Evolutionary conservation across 2,329 filamentous ascomycete species (phyloP), one percentile per base, ranked within the genome.

Genomic region (Saccharata proteae): DNA sequence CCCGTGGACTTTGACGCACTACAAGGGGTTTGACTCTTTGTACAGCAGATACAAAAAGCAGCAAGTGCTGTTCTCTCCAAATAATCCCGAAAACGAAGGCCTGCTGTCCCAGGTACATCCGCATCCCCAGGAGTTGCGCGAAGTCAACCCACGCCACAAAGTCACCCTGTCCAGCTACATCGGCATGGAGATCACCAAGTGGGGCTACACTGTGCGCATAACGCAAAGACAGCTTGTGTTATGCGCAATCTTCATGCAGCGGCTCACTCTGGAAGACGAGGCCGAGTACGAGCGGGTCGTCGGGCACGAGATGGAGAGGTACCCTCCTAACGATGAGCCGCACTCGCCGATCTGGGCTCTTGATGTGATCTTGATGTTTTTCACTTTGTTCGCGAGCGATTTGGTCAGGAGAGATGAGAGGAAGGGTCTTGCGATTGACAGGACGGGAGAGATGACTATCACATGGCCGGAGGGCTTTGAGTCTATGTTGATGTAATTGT

Each of bases 1-100:
- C 25, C 55, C 55, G 4, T 59, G 54, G 52, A 57, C 55, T 19
- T 51, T 51, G 22, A 55, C 54, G 1, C 55, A 59, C 38, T 59
- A 55, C 42, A 51, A 51, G 16, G 44, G 44, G 4, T 48, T 59
- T 20, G 53, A 58, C 37, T 38, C 40, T 10, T 45, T 59, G 6
- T 57, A 49, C 40, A 38, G 47, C 15, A 40, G 43, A 12, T 47
- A 52, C 38, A 47, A 51, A 26, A 48, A 46, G 11, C 40, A 51
- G 16, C 50, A 49, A 1, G 30, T 42, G 0, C 42, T 52, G 25
- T 57, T 58, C 38, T 43, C 41, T 16, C 30, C 36, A 4, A 30
- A 22, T 6, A 29, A 38, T 7, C 41, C 46, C 6, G 42, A 45
- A n/a, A 56, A 57, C 37, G 42, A 40, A 13, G 32, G 42, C 2